Conservation (phyloP, 2,329 filamentous ascomycete genomes). For the Microsporum canis region DNA sequence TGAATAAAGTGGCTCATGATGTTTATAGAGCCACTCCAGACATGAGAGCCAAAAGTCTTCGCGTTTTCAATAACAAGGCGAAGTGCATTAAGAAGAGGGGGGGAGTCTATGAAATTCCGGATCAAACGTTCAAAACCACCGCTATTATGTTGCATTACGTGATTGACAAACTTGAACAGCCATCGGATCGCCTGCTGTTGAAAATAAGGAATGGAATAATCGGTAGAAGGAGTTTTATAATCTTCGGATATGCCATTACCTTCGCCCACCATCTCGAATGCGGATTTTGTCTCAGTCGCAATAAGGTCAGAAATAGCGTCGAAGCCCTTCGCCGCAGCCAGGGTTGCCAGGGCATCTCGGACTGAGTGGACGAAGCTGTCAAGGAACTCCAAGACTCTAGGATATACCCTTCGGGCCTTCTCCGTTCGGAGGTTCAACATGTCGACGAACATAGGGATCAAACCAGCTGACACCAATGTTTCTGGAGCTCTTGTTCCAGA, state of each 20-base stretch:
- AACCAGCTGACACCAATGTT: constrained; percentile 75
- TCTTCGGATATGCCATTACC: constrained; percentile 61
- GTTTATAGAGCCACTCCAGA: constrained; percentile 89
- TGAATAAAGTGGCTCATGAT: constrained; percentile 95
- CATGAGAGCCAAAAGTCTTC: constrained; percentile 71
- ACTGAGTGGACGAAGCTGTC: constrained; percentile 80
- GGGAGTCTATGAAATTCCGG: constrained; percentile 88
- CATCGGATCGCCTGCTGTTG: constrained; percentile 89
- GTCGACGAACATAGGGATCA: constrained; percentile 83
- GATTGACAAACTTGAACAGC: constrained; percentile 90
- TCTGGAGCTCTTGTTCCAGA: constrained; percentile 60
- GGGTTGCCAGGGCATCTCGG: constrained; percentile 68
- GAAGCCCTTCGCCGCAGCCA: constrained; percentile 72
- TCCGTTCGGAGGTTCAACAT: constrained; percentile 71
- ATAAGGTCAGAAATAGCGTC: constrained; percentile 85
- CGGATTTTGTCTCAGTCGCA: constrained; percentile 61
- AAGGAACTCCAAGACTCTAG: constrained; percentile 73
- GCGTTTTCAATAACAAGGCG: constrained; percentile 72
- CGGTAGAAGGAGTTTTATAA: constrained; percentile 70
- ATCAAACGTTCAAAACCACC: constrained; percentile 82
- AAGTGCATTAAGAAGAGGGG: constrained; percentile 67
- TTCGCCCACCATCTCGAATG: constrained; percentile 53
- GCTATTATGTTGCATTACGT: constrained; percentile 75
- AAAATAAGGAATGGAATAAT: constrained; percentile 87
- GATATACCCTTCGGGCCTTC: constrained; percentile 72